phyloP scores from a whole-genome alignment of 768 basidiomycete species.

The Mrakia blollopis region DNA sequence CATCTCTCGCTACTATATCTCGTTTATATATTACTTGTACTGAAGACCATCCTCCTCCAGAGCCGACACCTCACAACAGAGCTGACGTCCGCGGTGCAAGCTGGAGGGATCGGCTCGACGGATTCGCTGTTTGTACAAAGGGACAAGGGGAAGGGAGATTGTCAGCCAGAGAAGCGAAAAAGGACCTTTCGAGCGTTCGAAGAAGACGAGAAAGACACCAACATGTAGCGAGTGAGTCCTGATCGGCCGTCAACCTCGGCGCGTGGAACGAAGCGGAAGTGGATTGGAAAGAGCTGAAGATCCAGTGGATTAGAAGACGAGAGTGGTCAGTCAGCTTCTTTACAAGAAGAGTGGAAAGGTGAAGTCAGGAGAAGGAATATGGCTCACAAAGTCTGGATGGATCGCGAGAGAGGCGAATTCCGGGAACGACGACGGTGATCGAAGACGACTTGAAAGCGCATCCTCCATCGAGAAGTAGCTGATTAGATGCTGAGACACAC shows the following conservation, averaged over 20 bases:
- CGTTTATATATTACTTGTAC: no score
- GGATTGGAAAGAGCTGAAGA: not conserved
- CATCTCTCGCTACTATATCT: no score
- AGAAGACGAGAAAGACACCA: not conserved
- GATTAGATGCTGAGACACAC: constrained; percentile 83
- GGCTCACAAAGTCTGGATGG: constrained; percentile 54
- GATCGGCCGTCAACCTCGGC: not conserved
- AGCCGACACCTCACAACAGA: no score
- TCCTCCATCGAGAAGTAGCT: constrained; percentile 93
- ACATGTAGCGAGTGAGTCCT: not conserved
- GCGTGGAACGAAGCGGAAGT: not conserved
- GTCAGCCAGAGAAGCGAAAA: not conserved
- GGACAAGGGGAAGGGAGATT: not conserved
- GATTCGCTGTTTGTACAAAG: not conserved
- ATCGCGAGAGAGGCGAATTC: constrained; percentile 84
- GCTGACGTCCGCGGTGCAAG: no score
- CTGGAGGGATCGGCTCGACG: not conserved
- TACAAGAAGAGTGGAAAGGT: not conserved
- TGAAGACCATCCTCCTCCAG: no score
- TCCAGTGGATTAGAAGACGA: no score
- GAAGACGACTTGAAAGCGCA: constrained; percentile 78
- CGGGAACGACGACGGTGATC: constrained; percentile 78
- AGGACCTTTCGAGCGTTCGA: no score
- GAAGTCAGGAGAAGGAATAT: not conserved
- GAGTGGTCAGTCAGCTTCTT: not conserved